A percentile compares a stretch with the other conserved stretches of the same genome.
phyloP scores from a whole-genome alignment of 2,329 filamentous ascomycete genomes.

The Exophiala alcalophila region DNA sequence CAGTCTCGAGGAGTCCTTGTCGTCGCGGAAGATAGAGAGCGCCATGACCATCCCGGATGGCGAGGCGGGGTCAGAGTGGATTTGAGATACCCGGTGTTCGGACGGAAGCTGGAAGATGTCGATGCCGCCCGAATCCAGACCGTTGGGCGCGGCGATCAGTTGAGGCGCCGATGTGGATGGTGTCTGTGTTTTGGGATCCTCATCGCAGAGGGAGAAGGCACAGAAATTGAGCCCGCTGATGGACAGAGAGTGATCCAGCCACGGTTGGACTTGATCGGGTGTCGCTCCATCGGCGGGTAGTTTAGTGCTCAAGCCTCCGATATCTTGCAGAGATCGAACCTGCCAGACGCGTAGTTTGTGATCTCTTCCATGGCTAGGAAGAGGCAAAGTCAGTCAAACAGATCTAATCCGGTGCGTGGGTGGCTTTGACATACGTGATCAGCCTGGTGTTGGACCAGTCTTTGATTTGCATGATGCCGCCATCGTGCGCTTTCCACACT shows the following conservation, averaged over 20 bases:
- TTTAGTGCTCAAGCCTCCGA: constrained; percentile 56
- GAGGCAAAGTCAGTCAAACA: too few relatives aligned
- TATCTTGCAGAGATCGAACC: constrained; percentile 62
- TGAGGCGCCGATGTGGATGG: constrained; percentile 1
- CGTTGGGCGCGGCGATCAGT: constrained; percentile 77
- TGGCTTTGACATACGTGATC: constrained; percentile 66
- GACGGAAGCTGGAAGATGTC: constrained; percentile 82
- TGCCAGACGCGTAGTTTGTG: constrained; percentile 85
- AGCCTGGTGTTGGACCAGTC: constrained; percentile 70
- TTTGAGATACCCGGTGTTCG: constrained; percentile 63
- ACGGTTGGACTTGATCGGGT: constrained; percentile 60
- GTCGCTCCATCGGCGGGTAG: constrained; percentile 66
- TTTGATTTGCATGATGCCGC: constrained; percentile 69
- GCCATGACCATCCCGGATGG: constrained; percentile 81
- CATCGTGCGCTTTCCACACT: constrained; percentile 82
- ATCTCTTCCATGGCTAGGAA: constrained; percentile 77
- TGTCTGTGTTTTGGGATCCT: constrained; percentile 22
- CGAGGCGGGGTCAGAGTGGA: constrained; percentile 45
- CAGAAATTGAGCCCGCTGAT: constrained; percentile 98
- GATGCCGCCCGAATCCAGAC: constrained; percentile 69
- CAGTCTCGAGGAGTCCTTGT: constrained; percentile 30
- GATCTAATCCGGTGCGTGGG: neutral
- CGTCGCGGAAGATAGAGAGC: constrained; percentile 58
- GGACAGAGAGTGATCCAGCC: constrained; percentile 77
- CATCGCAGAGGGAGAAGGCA: constrained; percentile 65